Evolutionary conservation across 179 eudicot species (phyloP), one percentile per base, ranked within the genome.

Genomic region (Drosera spatulata): DNA sequence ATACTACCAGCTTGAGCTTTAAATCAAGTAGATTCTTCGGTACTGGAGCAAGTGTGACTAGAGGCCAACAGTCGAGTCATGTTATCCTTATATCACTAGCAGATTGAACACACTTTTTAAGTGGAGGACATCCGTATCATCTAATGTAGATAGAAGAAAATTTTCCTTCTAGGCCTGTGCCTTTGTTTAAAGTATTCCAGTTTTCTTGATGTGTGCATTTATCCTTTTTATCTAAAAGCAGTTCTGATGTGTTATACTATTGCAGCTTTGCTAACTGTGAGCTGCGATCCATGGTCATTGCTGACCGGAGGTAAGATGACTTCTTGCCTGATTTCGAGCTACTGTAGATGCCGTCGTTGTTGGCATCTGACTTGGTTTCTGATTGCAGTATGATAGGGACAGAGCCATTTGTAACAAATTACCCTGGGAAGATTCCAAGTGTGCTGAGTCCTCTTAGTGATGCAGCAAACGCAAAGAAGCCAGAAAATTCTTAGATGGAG

Each of bases 261-360:
- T 75, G 62, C 77, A 78, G 82, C 67, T 78, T 78, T 57, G 71
- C 64, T 39, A 78, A 78, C 48, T 75, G 82, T 69, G 82, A 75
- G 64, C 73, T 78, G 57, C 79, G 79, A 2, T 78, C 82, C 6
- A 66, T 78, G 82, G 57, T 69, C 42, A 56, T 75, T 55, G 82
- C 69, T 11, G 77, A 78, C 63, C 71, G 61, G 66, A 59, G 72
- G 82, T 78, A 66, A 74, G 79, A 4, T 41, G 9, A 12, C 43
- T 13, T 9, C 11, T 41, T 11, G 41, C 8, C 49, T 41, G 43
- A 10, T 6, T 33, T 15, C n/a, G 9, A 33, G 5, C 10, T 10
- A 12, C 12, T 50, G 38, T 39, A 13, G 13, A 50, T n/a, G 4
- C 39, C 6, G 15, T 12, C 14, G 3, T 49, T 47, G 48, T 61